Base-by-base conservation (phyloP, 2,329 filamentous ascomycete species). In the Polychaeton citri region DNA sequence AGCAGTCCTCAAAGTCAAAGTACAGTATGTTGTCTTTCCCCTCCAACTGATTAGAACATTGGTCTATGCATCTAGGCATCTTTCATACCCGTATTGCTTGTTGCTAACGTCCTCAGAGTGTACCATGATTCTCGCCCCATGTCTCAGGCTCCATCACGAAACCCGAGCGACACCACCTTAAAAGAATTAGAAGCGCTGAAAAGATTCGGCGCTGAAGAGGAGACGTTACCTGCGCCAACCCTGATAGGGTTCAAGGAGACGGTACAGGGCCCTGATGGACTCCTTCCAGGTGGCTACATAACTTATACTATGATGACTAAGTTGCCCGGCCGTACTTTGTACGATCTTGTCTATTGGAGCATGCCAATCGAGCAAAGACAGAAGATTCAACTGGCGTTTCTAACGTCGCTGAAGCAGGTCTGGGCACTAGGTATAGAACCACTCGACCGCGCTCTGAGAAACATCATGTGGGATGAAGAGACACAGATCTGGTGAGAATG, bases 1-100 rank as follows among this genome's bases (percentile, higher is more conserved):
- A 2, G 47, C 19, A 32, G 41, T 55, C n/a, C 36, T 55, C 17
- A 54, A 55, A 39, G 40, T 52, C 35, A 54, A 55, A 38, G 41
- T 53, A 7, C 52, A 54, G 45, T 52, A 40, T 9, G 42, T 16
- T n/a, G n/a, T n/a, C n/a, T n/a, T n/a, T n/a, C n/a, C n/a, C n/a
- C n/a, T n/a, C n/a, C n/a, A n/a, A n/a, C n/a, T n/a, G n/a, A n/a
- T n/a, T n/a, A n/a, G n/a, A n/a, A n/a, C n/a, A n/a, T n/a, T n/a
- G n/a, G n/a, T n/a, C n/a, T n/a, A n/a, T n/a, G n/a, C n/a, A n/a
- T n/a, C n/a, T n/a, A n/a, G n/a, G n/a, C n/a, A n/a, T n/a, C n/a
- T n/a, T n/a, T n/a, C n/a, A n/a, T n/a, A n/a, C n/a, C n/a, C n/a
- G n/a, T n/a, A n/a, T n/a, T n/a, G n/a, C n/a, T n/a, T n/a, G n/a